Percentiles rank a stretch among this genome's conserved stretches.
Conservation (phyloP, 495 filamentous ascomycete species). For the Symbiotaphrina buchneri region DNA sequence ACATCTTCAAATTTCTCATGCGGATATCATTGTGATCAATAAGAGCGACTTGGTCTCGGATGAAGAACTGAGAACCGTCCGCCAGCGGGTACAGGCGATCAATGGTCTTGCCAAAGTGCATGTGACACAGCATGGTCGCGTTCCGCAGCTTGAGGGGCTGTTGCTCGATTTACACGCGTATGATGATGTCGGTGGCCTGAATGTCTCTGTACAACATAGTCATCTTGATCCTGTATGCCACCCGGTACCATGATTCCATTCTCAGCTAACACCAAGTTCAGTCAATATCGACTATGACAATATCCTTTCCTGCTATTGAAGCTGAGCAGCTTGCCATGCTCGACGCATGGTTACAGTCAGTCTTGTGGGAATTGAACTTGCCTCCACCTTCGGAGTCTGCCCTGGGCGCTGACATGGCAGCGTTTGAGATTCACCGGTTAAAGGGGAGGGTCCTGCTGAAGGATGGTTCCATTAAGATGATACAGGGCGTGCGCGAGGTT, state of each 20-base stretch:
- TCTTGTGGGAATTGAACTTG: conserved; percentile 63
- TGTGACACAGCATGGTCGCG: conserved; percentile 52
- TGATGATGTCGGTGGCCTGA: conserved; percentile 42
- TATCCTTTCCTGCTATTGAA: conserved; percentile 34
- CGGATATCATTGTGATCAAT: conserved; percentile 89
- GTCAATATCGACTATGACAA: conserved; percentile 72
- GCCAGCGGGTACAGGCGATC: conserved; percentile 50
- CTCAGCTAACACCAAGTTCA: conserved; percentile 10
- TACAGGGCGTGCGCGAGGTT: conserved; percentile 82
- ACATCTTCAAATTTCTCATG: conserved; percentile 89
- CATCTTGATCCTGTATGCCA: conserved; percentile 58
- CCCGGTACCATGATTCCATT: not conserved
- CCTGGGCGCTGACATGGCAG: conserved; percentile 2
- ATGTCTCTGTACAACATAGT: conserved; percentile 22
- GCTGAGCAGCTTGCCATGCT: conserved; percentile 28
- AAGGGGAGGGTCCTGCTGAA: conserved; percentile 50
- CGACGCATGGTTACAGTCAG: conserved; percentile 62
- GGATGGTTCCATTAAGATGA: conserved; percentile 43
- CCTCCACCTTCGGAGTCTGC: conserved; percentile 14
- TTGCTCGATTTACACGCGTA: conserved; percentile 86
- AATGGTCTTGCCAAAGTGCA: conserved; percentile 78
- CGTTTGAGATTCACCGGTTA: conserved; percentile 60
- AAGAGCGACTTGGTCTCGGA: conserved; percentile 71
- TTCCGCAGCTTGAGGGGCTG: conserved; percentile 64
- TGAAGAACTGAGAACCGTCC: conserved; percentile 35